Base-by-base conservation (phyloP, 2,329 filamentous ascomycete species). In the Pseudocercospora ulei region DNA sequence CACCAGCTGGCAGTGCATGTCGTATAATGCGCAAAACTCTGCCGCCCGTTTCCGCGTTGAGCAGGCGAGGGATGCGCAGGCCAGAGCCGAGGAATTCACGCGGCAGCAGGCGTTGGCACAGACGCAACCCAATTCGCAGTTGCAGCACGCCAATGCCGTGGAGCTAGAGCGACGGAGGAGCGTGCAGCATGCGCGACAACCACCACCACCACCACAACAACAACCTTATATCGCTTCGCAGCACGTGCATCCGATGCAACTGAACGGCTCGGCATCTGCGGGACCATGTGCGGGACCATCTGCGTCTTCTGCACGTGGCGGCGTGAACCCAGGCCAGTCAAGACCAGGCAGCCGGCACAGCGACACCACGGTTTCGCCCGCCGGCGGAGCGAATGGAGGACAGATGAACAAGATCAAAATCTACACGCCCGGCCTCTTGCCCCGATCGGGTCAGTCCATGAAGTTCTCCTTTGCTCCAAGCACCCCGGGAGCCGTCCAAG, bases 11-110 rank as follows among this genome's bases (percentile, higher is more conserved):
- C 43, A 51, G 19, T 54, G 46, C 33, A 50, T 57, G 52, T 58
- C 56, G 1, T 59, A 59, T 30, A 44, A 47, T 20, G 54, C 55
- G 3, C 56, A 59, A 37, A 55, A 58, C 7, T 37, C 44, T 3
- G 55, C 56, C 5, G 49, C 58, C 22, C 33, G 43, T 14, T 29
- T 33, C 8, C 47, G 50, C 5, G 41, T 59, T 6, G 45, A 53
- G 13, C 46, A 46, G 27, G 47, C 30, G 28, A 53, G 47, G 44
- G 46, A 51, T n/a, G 39, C 41, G 20, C 47, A 53, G 25, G 39
- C 41, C 2, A 45, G 43, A 20, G 30, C 17, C 7, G 17, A 33
- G 11, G 30, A 33, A 11, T 43, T 39, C 12, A 44, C 51, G 14
- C 44, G 55, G 6, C 47, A 51, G 39, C 47, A 50, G 4, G 38